Evolutionary conservation across 1,139 yeast genomes (phyloP).

Genomic region (Candida sojae): DNA sequence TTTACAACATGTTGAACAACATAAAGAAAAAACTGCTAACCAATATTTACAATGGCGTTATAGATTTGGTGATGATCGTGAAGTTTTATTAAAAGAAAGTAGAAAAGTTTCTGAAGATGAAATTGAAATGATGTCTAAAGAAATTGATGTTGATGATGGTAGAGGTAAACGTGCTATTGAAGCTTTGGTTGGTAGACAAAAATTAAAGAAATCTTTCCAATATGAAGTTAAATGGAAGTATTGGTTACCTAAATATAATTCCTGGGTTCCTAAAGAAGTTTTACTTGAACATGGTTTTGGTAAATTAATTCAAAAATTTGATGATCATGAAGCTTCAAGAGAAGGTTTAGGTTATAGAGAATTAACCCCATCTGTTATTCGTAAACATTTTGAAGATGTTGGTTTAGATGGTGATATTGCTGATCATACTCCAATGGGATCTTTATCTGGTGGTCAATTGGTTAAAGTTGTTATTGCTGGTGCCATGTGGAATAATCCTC

Average conservation of each 20-base stretch:
- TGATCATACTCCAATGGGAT: conserved; percentile 96
- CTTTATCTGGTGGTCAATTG: conserved; percentile 95
- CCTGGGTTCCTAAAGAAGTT: conserved; percentile 87
- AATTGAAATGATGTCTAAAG: conserved; percentile 73
- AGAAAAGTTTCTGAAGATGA: conserved; percentile 87
- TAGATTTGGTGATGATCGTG: conserved; percentile 97
- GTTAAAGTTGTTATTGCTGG: conserved; percentile 99
- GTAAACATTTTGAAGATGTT: conserved; percentile 96
- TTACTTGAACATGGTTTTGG: conserved; percentile 81
- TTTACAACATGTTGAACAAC: conserved; percentile 93
- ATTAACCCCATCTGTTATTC: conserved; percentile 83
- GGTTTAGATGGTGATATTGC: conserved; percentile 98
- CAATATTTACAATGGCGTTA: conserved; percentile 99
- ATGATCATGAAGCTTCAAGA: conserved; percentile 97
- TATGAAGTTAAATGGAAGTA: conserved; percentile 94
- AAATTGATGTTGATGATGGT: conserved; percentile 82
- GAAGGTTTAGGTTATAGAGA: conserved; percentile 98
- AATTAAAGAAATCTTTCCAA: conserved; percentile 93
- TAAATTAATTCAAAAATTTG: conserved; percentile 88
- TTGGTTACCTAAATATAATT: conserved; percentile 91
- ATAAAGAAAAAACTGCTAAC: conserved; percentile 95
- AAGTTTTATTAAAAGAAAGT: conserved; percentile 88
- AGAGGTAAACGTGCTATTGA: conserved; percentile 87
- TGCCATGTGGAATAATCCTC: conserved; percentile 99
- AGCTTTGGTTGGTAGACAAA: conserved; percentile 96